Base-by-base conservation (phyloP, 495 filamentous ascomycete genomes). In the Monascus purpureus region DNA sequence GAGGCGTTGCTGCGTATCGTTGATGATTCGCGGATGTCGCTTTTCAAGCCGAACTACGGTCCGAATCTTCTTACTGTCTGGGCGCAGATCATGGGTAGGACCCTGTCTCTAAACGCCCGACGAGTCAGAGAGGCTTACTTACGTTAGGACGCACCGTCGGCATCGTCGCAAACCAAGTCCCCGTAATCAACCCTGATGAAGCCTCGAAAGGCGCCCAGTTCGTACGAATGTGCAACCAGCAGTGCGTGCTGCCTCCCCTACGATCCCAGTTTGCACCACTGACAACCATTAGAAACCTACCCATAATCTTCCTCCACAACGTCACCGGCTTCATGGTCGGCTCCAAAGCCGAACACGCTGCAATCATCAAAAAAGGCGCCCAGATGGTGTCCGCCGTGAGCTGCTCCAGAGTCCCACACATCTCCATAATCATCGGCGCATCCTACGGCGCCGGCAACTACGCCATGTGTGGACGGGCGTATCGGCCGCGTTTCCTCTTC, bases 271-370 rank as follows among this genome's bases (percentile, higher is more conserved):
- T n/a, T n/a, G n/a, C n/a, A n/a, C n/a, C n/a, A n/a, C n/a, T n/a
- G n/a, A n/a, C n/a, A n/a, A n/a, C n/a, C n/a, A n/a, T n/a, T n/a
- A n/a, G n/a, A n/a, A n/a, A n/a, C n/a, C n/a, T n/a, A n/a, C n/a
- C 52, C 1, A 50, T 55, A 0, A 29, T 55, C 9, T 55, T 55
- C 42, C 41, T 55, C 0, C 52, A 55, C 39, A 55, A 55, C 12
- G 52, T 55, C 0, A 53, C 52, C 2, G 52, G 52, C 8, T 55
- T 55, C 33, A 55, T 55, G 52, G 52, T 55, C 8, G 52, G 52
- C 11, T 38, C 47, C 2, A 47, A 49, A 36, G 50, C 49, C 14
- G 52, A 55, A 24, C 40, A 45, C 19, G 52, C 52, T 8, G 52
- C 49, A 8, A 51, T 55, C 20, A 52, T 55, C 38, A 50, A 49